These are phyloP conservation scores for Daldinia childiae DNA, from an alignment of 495 filamentous ascomycete species.

Conservation along the genomic window DNA sequence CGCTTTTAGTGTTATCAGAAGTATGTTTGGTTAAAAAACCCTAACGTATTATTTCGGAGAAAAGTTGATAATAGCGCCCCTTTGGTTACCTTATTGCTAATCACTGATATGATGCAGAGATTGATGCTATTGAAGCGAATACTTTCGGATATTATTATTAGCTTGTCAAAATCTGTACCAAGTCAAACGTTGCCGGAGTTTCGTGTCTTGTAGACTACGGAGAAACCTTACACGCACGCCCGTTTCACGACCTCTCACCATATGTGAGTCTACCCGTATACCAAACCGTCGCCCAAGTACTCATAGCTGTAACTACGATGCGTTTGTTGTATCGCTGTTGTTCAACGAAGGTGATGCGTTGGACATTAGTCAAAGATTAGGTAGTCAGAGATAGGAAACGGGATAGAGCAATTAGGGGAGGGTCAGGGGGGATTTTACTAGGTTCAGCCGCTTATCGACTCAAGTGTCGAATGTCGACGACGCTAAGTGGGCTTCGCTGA, in stretches of 20 bases:
- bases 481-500: conserved; percentile 29
- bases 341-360: not conserved
- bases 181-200: not conserved
- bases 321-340: conserved; percentile 2
- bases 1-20: too few relatives aligned
- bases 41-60: too few relatives aligned
- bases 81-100: too few relatives aligned
- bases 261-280: not conserved
- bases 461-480: not conserved
- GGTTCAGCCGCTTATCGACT: conserved; percentile 15
- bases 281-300: not conserved
- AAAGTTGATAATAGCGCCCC: too few relatives aligned
- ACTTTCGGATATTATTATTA: not conserved
- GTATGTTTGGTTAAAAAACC: too few relatives aligned
- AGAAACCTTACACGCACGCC: not conserved
- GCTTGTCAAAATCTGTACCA: conserved; percentile 2
- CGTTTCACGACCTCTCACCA: conserved; percentile 3
- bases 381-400: not conserved
- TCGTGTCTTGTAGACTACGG: conserved; percentile 12
- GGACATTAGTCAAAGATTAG: not conserved
- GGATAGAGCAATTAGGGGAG: not conserved
- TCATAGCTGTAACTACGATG: not conserved
- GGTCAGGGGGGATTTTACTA: not conserved
- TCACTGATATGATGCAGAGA: not conserved
- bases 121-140: not conserved